Conservation (phyloP, 1,284 basidiomycete genomes). For the Inonotus hispidus region DNA sequence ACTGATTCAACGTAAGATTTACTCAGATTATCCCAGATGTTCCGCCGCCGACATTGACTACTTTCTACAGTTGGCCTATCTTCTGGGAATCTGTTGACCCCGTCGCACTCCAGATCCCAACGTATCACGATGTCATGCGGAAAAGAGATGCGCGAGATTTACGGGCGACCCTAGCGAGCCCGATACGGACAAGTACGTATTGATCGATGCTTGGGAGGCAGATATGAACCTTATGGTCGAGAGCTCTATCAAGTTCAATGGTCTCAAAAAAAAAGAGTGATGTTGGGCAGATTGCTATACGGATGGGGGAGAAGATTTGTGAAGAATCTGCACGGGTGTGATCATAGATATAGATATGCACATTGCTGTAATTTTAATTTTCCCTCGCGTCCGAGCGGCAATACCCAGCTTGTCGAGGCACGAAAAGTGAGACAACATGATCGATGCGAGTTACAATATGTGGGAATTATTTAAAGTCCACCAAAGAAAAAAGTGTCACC, state of each 20-base stretch:
- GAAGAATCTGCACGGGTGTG: constrained; percentile 7
- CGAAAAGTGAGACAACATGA: too few species aligned
- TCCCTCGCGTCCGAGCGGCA: too few species aligned
- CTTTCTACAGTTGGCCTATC: constrained; percentile 53
- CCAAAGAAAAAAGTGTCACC: too few species aligned
- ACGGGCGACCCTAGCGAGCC: constrained; percentile 75
- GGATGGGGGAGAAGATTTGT: constrained; percentile 7
- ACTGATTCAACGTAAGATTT: constrained; percentile 65
- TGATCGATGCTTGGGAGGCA: constrained; percentile 69
- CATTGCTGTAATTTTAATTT: too few species aligned
- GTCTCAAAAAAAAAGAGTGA: constrained; percentile 70
- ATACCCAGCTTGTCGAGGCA: too few species aligned
- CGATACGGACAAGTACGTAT: constrained; percentile 78
- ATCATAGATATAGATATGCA: too few species aligned
- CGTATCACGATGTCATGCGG: constrained; percentile 79
- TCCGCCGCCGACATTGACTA: constrained; percentile 13
- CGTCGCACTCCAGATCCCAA: constrained; percentile 69
- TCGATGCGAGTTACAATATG: too few species aligned
- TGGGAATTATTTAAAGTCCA: too few species aligned
- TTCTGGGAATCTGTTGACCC: constrained; percentile 88
- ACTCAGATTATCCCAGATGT: not conserved
- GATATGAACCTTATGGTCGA: constrained; percentile 82
- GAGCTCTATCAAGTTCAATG: constrained; percentile 87
- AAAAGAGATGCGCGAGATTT: constrained; percentile 87
- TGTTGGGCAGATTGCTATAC: constrained; percentile 53